Percentiles rank a stretch among this genome's conserved stretches.
Conservation (phyloP, 495 filamentous ascomycete genomes). For the Letharia columbiana region DNA sequence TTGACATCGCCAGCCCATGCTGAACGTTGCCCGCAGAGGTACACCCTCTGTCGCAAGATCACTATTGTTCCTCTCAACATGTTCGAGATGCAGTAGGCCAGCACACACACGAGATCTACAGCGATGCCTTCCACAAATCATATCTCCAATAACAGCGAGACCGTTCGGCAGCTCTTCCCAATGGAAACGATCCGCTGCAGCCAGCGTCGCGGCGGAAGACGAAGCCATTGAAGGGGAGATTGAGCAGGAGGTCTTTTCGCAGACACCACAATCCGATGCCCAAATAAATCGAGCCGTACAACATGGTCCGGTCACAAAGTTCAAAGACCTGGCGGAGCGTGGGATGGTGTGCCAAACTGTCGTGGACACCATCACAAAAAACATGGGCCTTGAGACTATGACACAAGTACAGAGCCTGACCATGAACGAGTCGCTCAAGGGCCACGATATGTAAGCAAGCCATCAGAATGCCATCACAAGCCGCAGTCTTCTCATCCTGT, state of each 20-base stretch:
- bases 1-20: slow-evolving; percentile 12
- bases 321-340: slow-evolving; percentile 55
- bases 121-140: not conserved
- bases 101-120: not conserved
- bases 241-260: slow-evolving; percentile 9
- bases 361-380: slow-evolving; percentile 57
- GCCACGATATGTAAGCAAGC: slow-evolving; percentile 66
- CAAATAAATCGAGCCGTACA: slow-evolving; percentile 12
- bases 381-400: slow-evolving; percentile 77
- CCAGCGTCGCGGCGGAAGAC: slow-evolving; percentile 23
- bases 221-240: slow-evolving; percentile 24
- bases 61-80: slow-evolving; percentile 2
- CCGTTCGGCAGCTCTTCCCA: slow-evolving; percentile 11
- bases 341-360: slow-evolving; percentile 56
- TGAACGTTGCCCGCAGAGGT: slow-evolving; percentile 23
- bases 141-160: not conserved
- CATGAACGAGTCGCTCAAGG: slow-evolving; percentile 66
- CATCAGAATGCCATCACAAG: slow-evolving; percentile 22
- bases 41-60: slow-evolving; percentile 19
- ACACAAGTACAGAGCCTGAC: slow-evolving; percentile 86
- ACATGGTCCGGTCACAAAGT: slow-evolving; percentile 47
- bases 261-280: slow-evolving; percentile 15
- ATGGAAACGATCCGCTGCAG: slow-evolving; percentile 25
- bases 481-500: slow-evolving; percentile 18
- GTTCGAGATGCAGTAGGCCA: slow-evolving; percentile 14